Conservation (phyloP, 495 filamentous ascomycete species). For the Melanomma pulvis-pyrius region DNA sequence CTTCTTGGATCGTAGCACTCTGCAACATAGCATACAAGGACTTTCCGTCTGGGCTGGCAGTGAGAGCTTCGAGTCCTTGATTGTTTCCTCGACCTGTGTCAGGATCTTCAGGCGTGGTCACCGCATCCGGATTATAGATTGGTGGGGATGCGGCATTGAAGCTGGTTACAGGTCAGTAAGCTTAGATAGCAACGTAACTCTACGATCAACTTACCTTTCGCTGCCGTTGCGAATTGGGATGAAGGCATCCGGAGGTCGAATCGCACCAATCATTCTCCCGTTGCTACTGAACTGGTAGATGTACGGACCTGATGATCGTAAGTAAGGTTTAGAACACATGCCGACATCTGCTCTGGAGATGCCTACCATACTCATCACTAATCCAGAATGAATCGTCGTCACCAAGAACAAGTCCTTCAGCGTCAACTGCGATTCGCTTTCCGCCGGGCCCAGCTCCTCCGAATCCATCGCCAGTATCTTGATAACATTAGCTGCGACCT, state of each 20-base stretch:
- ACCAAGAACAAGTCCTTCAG: conserved; percentile 71
- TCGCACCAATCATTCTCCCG: conserved; percentile 66
- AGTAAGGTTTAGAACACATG: background rate
- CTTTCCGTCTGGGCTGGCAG: conserved; percentile 64
- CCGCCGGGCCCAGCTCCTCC: conserved; percentile 64
- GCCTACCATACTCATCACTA: conserved; percentile 75
- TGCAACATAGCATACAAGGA: conserved; percentile 71
- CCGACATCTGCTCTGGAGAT: background rate
- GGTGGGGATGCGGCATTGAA: conserved; percentile 66
- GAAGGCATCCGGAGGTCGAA: conserved; percentile 67
- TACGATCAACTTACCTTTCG: conserved; percentile 41
- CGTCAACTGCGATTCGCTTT: conserved; percentile 64
- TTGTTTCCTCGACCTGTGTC: conserved; percentile 72
- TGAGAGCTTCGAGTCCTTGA: conserved; percentile 77
- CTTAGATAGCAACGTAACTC: conserved; percentile 19
- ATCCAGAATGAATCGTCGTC: conserved; percentile 72
- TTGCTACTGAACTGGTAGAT: conserved; percentile 65
- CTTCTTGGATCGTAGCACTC: conserved; percentile 56
- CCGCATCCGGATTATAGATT: conserved; percentile 55
- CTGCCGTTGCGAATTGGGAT: conserved; percentile 67
- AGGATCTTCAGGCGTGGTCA: conserved; percentile 58
- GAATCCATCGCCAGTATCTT: conserved; percentile 69
- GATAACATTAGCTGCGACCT: background rate
- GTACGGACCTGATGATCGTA: conserved; percentile 52
- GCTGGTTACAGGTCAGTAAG: conserved; percentile 36